Evolutionary conservation across 2,329 filamentous ascomycete genomes (phyloP), one percentile per base, ranked within the genome.

Genomic region (Ceratocystiopsis brevicomis): DNA sequence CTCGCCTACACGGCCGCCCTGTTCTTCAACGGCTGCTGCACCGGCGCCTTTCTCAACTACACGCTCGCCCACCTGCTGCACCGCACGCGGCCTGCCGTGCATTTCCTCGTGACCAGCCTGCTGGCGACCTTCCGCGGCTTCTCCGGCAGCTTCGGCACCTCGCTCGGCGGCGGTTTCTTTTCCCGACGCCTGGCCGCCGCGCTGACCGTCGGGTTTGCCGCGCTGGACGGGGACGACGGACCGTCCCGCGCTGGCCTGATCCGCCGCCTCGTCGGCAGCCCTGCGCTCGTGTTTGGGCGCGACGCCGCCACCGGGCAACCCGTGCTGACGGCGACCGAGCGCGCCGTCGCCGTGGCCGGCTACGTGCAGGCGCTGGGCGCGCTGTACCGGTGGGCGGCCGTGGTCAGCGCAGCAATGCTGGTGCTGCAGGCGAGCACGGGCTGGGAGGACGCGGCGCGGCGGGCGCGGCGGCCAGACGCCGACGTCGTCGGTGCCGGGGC

Each of bases 111-210:
- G 3, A 84, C 79, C 0, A 80, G 81, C 13, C 64, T 93, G 37
- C 60, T 88, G 4, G 74, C 78, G 25, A 92, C 83, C 1, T 88
- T 88, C 59, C 71, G 85, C 4, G 81, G 81, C 6, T 87, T 90
- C 49, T 81, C 81, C 0, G 82, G 82, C 14, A 81, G 76, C 42
- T 90, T 92, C 52, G 83, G 84, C 3, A 80, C 78, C 1, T 75
- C 83, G 0, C 79, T 88, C 40, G 81, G 82, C 3, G 83, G 84
- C 3, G 84, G 84, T 0, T 65, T 82, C 43, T 88, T 87, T 54
- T 66, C 70, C 37, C 69, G 81, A 6, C 64, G 73, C 2, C 59
- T 88, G 32, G 63, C 67, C 39, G 58, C 52, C 2, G 62, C 64
- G 0, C 62, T 88, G 2, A 62, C 66, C n/a, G 52, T 59, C 0